Evolutionary conservation across 345 rosid species (phyloP).

Genomic region (Viola odorata): DNA sequence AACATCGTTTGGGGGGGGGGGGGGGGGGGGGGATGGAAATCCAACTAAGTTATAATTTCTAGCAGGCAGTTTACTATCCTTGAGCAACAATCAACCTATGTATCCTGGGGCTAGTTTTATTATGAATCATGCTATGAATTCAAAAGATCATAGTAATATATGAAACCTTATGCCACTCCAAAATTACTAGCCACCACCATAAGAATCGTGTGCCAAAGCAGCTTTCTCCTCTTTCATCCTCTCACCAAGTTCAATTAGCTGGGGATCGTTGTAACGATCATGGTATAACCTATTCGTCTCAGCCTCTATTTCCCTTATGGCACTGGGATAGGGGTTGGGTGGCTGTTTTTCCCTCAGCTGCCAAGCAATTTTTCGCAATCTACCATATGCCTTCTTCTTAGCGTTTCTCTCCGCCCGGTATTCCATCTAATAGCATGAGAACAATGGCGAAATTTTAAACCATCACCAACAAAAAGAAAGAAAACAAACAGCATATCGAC

Average conservation of each 20-base stretch:
- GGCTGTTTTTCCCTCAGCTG: conserved; percentile 67
- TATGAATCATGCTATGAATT: neutral
- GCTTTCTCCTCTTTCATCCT: conserved; percentile 61
- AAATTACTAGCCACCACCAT: conserved; percentile 6
- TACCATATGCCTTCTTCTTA: conserved; percentile 64
- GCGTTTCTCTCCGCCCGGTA: conserved; percentile 54
- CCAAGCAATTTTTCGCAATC: conserved; percentile 55
- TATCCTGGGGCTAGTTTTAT: too few relatives aligned
- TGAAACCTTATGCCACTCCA: neutral
- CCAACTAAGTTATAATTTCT: too few relatives aligned
- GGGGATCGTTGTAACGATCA: conserved; percentile 48
- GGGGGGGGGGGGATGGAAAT: too few relatives aligned
- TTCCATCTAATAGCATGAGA: conserved; percentile 46
- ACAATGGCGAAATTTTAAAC: neutral
- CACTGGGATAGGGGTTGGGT: conserved; percentile 69
- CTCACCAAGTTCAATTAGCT: conserved; percentile 36
- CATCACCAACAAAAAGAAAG: neutral
- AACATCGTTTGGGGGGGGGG: too few relatives aligned
- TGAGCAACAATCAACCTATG: too few relatives aligned
- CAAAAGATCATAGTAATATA: neutral
- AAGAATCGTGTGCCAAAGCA: conserved; percentile 19
- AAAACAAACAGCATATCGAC: neutral
- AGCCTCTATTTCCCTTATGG: conserved; percentile 56
- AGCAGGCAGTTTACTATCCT: too few relatives aligned
- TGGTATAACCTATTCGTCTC: conserved; percentile 44